Evolutionary conservation across 106 monocot species (phyloP).

Genomic region (Acanthochlamys bracteata): DNA sequence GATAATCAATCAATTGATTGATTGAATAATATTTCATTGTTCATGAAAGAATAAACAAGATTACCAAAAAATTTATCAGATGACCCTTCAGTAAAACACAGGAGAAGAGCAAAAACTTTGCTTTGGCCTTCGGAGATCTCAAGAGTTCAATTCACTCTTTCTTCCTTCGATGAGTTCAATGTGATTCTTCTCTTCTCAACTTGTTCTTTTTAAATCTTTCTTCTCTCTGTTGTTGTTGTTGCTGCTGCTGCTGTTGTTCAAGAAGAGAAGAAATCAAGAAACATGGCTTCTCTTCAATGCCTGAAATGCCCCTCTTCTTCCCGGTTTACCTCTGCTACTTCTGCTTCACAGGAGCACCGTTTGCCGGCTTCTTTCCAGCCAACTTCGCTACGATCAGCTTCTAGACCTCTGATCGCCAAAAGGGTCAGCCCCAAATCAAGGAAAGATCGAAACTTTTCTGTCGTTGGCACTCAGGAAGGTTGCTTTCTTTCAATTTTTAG

Average conservation of each 20-base stretch:
- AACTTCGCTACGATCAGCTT: neutral
- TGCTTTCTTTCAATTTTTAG: neutral
- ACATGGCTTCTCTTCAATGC: conserved; percentile 23
- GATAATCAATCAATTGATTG: no score
- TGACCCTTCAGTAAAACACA: neutral
- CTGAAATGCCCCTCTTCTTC: conserved; percentile 28
- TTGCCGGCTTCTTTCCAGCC: neutral
- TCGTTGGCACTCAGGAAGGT: conserved; percentile 21
- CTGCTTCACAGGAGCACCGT: neutral
- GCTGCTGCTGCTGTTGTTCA: neutral
- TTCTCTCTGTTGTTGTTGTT: neutral
- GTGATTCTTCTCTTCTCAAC: neutral
- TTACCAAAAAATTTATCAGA: no score
- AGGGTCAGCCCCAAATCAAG: conserved; percentile 2
- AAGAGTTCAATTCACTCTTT: neutral
- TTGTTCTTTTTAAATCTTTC: neutral
- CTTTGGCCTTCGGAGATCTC: neutral
- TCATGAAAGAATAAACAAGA: no score
- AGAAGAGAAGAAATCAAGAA: conserved; percentile 2
- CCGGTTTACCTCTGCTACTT: conserved; percentile 10
- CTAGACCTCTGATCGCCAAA: conserved; percentile 4
- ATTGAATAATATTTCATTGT: no score
- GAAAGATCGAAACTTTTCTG: conserved; percentile 8
- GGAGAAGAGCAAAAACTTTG: neutral
- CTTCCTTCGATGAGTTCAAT: neutral